Conservation (phyloP, 2,329 filamentous ascomycete genomes). For the Achaetomium macrosporum region DNA sequence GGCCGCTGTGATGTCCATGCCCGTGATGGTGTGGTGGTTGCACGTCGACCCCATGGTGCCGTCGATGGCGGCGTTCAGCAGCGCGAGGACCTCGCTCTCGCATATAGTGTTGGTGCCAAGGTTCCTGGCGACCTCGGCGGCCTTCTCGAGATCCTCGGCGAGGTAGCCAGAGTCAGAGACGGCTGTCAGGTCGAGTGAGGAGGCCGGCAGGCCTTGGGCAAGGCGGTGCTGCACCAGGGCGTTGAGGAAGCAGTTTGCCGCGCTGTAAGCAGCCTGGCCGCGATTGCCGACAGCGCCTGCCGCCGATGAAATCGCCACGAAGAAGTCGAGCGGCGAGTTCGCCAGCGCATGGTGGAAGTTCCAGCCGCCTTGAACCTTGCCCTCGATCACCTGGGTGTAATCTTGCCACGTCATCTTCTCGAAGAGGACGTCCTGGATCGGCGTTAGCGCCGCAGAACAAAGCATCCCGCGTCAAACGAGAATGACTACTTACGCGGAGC, state of each 20-base stretch:
- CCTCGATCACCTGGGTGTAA: background rate
- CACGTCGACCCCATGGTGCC: constrained; percentile 14
- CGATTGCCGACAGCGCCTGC: constrained; percentile 33
- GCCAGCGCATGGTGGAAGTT: constrained; percentile 10
- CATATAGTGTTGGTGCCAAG: constrained; percentile 42
- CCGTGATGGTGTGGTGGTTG: constrained; percentile 26
- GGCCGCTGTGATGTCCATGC: constrained; percentile 25
- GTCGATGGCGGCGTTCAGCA: constrained; percentile 38
- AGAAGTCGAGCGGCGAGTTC: constrained; percentile 20
- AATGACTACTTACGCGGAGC: constrained; percentile 1
- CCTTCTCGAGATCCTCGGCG: constrained; percentile 42
- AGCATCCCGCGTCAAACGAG: no score
- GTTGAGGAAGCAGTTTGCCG: constrained; percentile 38
- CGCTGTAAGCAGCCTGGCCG: constrained; percentile 26
- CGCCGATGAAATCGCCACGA: constrained; percentile 33
- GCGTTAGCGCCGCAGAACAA: no score
- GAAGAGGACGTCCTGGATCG: constrained; percentile 4
- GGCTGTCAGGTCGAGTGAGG: constrained; percentile 47
- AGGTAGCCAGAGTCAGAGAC: constrained; percentile 47
- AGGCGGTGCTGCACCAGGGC: constrained; percentile 33
- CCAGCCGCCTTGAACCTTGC: constrained; percentile 12
- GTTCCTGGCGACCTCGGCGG: constrained; percentile 36
- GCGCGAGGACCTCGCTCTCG: constrained; percentile 48
- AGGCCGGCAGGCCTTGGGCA: constrained; percentile 29
- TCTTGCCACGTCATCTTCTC: constrained; percentile 11